Evolutionary conservation across 2,329 filamentous ascomycete genomes (phyloP), one percentile per base, ranked within the genome.

Genomic region (Colletotrichum sp.): DNA sequence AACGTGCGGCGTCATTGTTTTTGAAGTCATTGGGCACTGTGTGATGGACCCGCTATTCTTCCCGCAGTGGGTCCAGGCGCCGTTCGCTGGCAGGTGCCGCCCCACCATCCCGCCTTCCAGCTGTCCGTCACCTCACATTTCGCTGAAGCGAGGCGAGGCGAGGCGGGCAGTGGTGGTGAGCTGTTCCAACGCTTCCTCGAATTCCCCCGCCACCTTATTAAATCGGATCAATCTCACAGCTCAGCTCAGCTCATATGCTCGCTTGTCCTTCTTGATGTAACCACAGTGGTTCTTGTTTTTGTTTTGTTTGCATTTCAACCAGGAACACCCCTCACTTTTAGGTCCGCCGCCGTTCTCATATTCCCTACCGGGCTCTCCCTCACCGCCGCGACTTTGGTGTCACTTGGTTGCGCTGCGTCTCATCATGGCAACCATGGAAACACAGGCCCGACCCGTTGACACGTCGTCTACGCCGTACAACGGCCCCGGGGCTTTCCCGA

Each of bases 121-220:
- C 69, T 57, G 60, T 32, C 62, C 28, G 36, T 72, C 63, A 64
- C 73, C 44, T 52, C 44, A 52, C 44, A 52, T 49, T 55, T 57
- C 57, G n/a, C 57, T 49, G 26, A 28, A 32, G 62, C 32, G 32
- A 64, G 32, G 34, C 59, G 30, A 63, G 59, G 59, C 59, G 59
- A 63, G 59, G 59, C 59, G 44, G 44, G 44, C 44, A 52, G n/a
- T 21, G 44, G 44, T 52, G n/a, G 67, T 76, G 59, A 70, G 68
- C 57, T 70, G 55, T 63, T 65, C 63, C 34, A 71, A 63, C 52
- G 59, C 69, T 44, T 32, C 34, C 60, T 28, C 63, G 39, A 16
- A 67, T 24, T 64, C 24, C 59, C 74, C 74, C 74, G 74, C 74
- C 74, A 76, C 74, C 74, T 36, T 24, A 60, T 73, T 65, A 66